Evolutionary conservation across 257 asterid species (phyloP).

Genomic region (Penstemon newberryi): DNA sequence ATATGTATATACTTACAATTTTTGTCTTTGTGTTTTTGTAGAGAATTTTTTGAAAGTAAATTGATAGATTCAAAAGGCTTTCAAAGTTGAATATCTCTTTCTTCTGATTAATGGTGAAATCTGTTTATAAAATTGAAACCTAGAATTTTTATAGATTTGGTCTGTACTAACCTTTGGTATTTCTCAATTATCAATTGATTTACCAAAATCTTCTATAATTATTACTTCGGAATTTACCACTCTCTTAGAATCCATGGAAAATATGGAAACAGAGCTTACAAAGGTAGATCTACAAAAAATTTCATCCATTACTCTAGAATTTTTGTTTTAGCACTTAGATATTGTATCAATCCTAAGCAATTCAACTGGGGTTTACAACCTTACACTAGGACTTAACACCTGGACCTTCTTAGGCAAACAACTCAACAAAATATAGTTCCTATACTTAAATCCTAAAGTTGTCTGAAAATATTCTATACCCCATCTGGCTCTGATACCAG

Average conservation of each 20-base stretch:
- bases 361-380: too few species aligned
- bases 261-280: neutral
- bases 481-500: too few species aligned
- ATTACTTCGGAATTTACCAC: neutral
- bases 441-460: too few species aligned
- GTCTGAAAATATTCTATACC: too few species aligned
- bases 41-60: neutral
- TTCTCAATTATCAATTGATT: neutral
- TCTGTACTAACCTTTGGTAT: neutral
- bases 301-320: too few species aligned
- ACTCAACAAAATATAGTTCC: too few species aligned
- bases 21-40: neutral
- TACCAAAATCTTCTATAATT: neutral
- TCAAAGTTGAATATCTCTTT: neutral
- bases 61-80: neutral
- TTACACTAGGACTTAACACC: too few species aligned
- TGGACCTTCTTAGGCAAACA: too few species aligned
- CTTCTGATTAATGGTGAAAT: neutral
- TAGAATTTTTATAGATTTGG: neutral
- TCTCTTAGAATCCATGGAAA: neutral
- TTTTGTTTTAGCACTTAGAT: too few species aligned
- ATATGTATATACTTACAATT: neutral
- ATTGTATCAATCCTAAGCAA: too few species aligned
- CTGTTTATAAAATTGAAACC: neutral
- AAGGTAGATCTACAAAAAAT: neutral